Conservation (phyloP, 768 basidiomycete genomes). For the Russula abietina region DNA sequence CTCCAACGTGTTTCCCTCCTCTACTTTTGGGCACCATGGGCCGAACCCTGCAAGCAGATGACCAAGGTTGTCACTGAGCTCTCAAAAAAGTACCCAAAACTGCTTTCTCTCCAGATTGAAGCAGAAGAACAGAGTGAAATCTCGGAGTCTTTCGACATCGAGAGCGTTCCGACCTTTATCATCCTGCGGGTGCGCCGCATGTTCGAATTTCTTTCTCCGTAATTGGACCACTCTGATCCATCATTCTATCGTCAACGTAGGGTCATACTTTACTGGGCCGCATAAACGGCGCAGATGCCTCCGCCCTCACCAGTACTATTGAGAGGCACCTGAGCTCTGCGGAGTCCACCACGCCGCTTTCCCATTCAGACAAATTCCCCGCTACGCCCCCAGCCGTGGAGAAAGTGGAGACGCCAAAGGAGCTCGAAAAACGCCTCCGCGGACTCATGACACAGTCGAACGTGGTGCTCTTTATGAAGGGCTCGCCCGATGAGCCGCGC, state of each 20-base stretch:
- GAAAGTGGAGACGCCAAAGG: slow-evolving; percentile 51
- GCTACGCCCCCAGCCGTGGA: slow-evolving; percentile 28
- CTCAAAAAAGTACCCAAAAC: slow-evolving; percentile 58
- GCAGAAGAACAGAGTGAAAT: slow-evolving; percentile 79
- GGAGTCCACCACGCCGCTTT: slow-evolving; percentile 36
- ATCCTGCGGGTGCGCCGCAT: slow-evolving; percentile 60
- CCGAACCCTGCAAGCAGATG: slow-evolving; percentile 86
- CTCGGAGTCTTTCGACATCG: slow-evolving; percentile 86
- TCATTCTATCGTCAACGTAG: slow-evolving; percentile 36
- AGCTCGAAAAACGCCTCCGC: slow-evolving; percentile 58
- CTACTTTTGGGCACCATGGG: slow-evolving; percentile 94
- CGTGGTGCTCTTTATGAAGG: slow-evolving; percentile 65
- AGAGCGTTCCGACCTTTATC: slow-evolving; percentile 81
- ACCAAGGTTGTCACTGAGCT: slow-evolving; percentile 71
- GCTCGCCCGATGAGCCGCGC: slow-evolving; percentile 50
- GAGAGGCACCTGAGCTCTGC: slow-evolving; percentile 44
- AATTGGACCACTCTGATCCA: background rate
- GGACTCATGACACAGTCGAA: slow-evolving; percentile 66
- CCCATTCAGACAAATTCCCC: slow-evolving; percentile 43
- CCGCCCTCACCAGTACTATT: slow-evolving; percentile 53
- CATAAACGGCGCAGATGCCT: slow-evolving; percentile 75
- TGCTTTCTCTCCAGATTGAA: slow-evolving; percentile 78
- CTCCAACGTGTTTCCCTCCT: slow-evolving; percentile 77
- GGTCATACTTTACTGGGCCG: slow-evolving; percentile 82
- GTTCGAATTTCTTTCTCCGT: background rate